phyloP scores from a whole-genome alignment of 1,284 basidiomycete genomes.

The Cryptococcus floricola region DNA sequence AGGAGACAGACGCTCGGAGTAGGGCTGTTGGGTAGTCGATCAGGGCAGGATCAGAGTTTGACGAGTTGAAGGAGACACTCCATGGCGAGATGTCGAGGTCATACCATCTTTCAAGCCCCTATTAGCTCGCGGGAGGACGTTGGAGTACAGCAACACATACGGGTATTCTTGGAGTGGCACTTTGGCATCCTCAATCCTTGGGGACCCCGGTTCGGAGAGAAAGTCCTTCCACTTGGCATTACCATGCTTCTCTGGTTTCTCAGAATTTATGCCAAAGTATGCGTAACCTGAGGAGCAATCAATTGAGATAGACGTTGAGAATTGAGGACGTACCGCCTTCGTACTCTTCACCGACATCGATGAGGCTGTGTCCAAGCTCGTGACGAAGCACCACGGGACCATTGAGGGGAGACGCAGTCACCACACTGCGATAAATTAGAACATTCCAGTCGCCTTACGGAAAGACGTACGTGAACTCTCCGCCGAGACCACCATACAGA shows the following conservation, averaged over 20 bases:
- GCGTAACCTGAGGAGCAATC: too few relatives aligned
- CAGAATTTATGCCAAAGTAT: constrained; percentile 71
- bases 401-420: constrained; percentile 72
- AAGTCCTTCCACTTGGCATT: constrained; percentile 66
- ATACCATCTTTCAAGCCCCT: constrained; percentile 48
- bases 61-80: constrained; percentile 60
- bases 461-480: constrained; percentile 67
- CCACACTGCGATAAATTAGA: constrained; percentile 55
- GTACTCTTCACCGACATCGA: constrained; percentile 75
- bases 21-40: constrained; percentile 59
- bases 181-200: constrained; percentile 62
- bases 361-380: constrained; percentile 61
- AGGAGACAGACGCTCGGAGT: constrained; percentile 70
- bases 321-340: constrained; percentile 71
- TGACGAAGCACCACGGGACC: constrained; percentile 74
- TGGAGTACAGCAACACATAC: constrained; percentile 14
- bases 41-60: constrained; percentile 22
- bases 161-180: constrained; percentile 71
- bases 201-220: constrained; percentile 54
- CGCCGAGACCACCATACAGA: constrained; percentile 75
- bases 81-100: constrained; percentile 59
- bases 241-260: constrained; percentile 16
- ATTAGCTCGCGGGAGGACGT: neutral
- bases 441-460: neutral
- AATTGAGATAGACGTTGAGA: too few relatives aligned